A percentile compares a stretch with the other conserved stretches of the same genome.
Evolutionary conservation across 345 rosid genomes (phyloP).

Genomic region (Eucalyptus tenuipes): DNA sequence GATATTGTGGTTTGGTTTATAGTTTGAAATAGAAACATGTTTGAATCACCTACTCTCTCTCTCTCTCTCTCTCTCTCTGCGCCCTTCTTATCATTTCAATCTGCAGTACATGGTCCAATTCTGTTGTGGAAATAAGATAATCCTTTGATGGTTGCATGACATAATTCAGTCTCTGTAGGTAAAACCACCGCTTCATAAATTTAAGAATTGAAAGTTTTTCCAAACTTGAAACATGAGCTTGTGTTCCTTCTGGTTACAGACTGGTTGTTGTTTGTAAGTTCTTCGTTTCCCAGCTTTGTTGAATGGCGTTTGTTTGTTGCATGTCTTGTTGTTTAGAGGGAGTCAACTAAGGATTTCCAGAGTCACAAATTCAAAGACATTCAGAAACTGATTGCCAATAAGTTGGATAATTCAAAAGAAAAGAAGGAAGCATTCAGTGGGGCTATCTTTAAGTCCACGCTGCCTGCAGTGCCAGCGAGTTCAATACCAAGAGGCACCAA

Average conservation of each 20-base stretch:
- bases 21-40: not conserved
- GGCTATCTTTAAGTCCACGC: slow-evolving; percentile 3
- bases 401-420: slow-evolving; percentile 39
- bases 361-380: slow-evolving; percentile 60
- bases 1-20: not conserved
- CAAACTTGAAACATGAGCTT: not conserved
- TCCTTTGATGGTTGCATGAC: not conserved
- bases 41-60: not conserved
- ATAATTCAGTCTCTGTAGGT: not conserved
- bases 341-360: slow-evolving; percentile 27
- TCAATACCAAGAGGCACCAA: slow-evolving; percentile 7
- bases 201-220: not conserved
- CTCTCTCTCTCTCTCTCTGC: not conserved
- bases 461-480: not conserved
- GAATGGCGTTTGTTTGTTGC: not conserved
- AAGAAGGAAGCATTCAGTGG: slow-evolving; percentile 28
- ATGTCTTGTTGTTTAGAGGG: slow-evolving; percentile 6
- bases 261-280: not conserved
- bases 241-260: not conserved
- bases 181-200: not conserved
- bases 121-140: not conserved
- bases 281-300: not conserved
- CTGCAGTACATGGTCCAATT: not conserved
- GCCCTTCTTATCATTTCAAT: not conserved
- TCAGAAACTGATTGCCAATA: slow-evolving; percentile 56